These are phyloP conservation scores for Dryas alaskensis DNA, from an alignment of 306 rosid genomes.

Conservation along the genomic window DNA sequence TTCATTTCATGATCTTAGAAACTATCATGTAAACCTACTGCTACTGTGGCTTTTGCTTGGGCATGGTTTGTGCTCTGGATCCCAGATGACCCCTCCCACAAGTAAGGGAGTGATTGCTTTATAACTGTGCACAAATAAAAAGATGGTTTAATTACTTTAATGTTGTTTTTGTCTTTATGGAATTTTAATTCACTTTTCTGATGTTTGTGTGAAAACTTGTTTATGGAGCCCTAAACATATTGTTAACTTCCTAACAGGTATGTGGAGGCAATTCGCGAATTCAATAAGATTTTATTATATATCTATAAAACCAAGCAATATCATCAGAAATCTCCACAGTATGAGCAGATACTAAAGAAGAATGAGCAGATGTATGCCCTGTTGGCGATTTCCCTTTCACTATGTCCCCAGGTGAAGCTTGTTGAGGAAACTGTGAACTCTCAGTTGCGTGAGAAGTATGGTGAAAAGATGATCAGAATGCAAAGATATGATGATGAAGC, in stretches of 20 bases:
- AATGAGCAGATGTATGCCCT: conserved; percentile 98
- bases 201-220: not conserved
- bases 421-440: conserved; percentile 88
- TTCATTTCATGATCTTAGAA: not conserved
- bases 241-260: conserved; percentile 46
- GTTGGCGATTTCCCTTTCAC: conserved; percentile 89
- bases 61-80: no score
- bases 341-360: conserved; percentile 93
- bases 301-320: conserved; percentile 72
- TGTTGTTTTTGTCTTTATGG: not conserved
- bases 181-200: not conserved
- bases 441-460: conserved; percentile 91
- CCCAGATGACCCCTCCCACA: no score
- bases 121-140: not conserved
- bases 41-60: no score
- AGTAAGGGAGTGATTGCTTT: no score
- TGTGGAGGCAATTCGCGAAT: conserved; percentile 89
- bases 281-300: conserved; percentile 82
- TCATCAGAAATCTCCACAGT: conserved; percentile 91
- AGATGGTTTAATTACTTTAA: not conserved
- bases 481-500: conserved; percentile 93
- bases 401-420: conserved; percentile 84
- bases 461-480: conserved; percentile 95
- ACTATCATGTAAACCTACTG: no score
- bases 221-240: not conserved